Base-by-base conservation (phyloP, 192 early-diverging fungal genomes). In the Phycomyces nitens region DNA sequence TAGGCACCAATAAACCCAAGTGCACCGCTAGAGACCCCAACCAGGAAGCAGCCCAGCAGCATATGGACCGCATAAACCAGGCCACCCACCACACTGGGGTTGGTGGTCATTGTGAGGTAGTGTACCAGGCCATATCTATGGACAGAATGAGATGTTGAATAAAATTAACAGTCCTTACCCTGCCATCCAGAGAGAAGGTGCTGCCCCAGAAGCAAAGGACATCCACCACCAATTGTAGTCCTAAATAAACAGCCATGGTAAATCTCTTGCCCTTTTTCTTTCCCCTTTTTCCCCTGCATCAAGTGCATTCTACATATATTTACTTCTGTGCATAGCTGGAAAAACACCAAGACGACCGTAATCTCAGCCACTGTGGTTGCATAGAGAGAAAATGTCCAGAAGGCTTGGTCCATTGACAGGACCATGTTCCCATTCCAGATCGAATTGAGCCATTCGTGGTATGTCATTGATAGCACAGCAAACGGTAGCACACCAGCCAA, bases 211-310 rank as follows among this genome's bases (percentile, higher is more conserved):
- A 15, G 89, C 79, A 77, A 94, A 96, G 5, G 91, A 84, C 51
- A 89, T 74, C 96, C 96, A 98, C 94, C 94, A 95, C 92, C 94
- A 95, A 49, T 80, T 79, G 70, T 92, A 93, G 61, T 94, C 78
- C 62, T 86, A 52, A 71, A 68, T 59, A 66, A 62, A 60, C 5
- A 23, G 42, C 7, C 12, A 23, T 20, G 9, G 7, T 26, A 42
- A 21, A 64, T 22, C n/a, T n/a, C n/a, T n/a, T n/a, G n/a, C 54
- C 20, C 51, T 34, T 47, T 22, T 11, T 44, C 20, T 60, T 38
- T n/a, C n/a, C n/a, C n/a, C 14, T 58, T 58, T 58, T 1, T 23
- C n/a, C 22, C 39, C 12, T 42, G 29, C 29, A 34, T 34, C 7
- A 34, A 23, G 52, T 53, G 20, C 52, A 53, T 11, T 4, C 1